Base-by-base conservation (phyloP, 306 rosid species). In the Rosa chinensis region DNA sequence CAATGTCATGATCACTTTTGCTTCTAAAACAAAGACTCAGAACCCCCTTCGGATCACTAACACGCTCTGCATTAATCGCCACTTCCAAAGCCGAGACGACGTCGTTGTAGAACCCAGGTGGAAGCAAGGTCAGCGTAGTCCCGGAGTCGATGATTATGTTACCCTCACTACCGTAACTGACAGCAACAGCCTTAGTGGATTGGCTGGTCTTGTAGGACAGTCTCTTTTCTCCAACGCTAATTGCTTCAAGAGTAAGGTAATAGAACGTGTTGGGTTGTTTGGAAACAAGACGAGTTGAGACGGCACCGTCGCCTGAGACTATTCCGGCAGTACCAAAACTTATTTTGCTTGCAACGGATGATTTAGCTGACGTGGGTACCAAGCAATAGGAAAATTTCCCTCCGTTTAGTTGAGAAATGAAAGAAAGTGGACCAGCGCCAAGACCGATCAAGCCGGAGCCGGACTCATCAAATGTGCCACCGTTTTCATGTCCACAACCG, bases 81-180 rank as follows among this genome's bases (percentile, higher is more conserved):
- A 53, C 78, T 32, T 56, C 77, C 79, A 91, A 40, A 0, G 77
- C 83, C 10, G 53, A 25, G 3, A 40, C 87, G 63, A 93, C 32
- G 3, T 78, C 77, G 14, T 63, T 49, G 25, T 76, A 49, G 28
- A 87, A 56, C 0, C 75, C 77, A 0, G 12, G 20, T 2, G 95
- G 92, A 4, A 90, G 76, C 67, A 63, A 20, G 0, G 87, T 91
- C 1, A 80, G 10, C 0, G 90, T 80, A 21, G 96, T 89, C 21
- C 98, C 94, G 0, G 88, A 79, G 64, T 93, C 90, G 58, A 93
- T 84, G 1, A 93, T 13, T 8, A 90, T 70, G 63, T 89, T 89
- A 2, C 91, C 96, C 61, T 55, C 80, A 14, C 4, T 89, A 2
- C 91, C 96, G 56, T 61, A 78, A 14, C 4, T 45, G 32, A 25